Evolutionary conservation across 176 grass and related monocot species (phyloP), one percentile per base, ranked within the genome.

Genomic region (Avena atlantica): DNA sequence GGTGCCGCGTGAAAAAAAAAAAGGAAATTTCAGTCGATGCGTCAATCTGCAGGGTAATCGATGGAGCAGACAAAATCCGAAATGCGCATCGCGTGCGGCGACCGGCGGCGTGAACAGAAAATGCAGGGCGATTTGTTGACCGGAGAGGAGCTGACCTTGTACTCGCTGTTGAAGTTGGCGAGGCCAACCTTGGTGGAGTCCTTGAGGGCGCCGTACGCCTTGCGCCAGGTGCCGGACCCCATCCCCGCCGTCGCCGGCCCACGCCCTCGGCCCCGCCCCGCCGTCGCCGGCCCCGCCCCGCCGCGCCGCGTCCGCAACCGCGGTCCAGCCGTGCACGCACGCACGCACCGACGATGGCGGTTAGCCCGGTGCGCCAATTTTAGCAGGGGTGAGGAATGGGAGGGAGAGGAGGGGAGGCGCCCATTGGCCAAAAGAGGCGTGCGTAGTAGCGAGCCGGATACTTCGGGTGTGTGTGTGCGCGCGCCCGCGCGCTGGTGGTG

Each of bases 161-260:
- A 98, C 87, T 98, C 94, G 87, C 94, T 94, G 84, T 96, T 98
- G 83, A 98, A 88, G 79, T 98, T 98, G 70, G 97, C 97, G 72
- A 98, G 97, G 85, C 97, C 93, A 60, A 98, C 94, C 86, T 91
- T 96, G 87, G 97, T 98, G 92, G 97, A 94, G 73, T 98, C 97
- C 89, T 98, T 98, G 80, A 98, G 87, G 50, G 94, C 94, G 93
- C 94, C 94, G 76, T 94, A 94, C 90, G 93, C 96, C 90, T 95
- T 95, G 65, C 96, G 96, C 96, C 93, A 98, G 84, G 91, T 91
- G 79, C 85, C 86, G 66, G 90, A 68, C 52, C 77, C 80, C 92
- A 88, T 95, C 73, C 24, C 17, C 74, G 68, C 64, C 69, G 25
- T 53, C 44, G 73, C 36, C 94, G 62, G 78, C 74, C 20, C 0